Percentiles rank a stretch among this genome's conserved stretches.
These are phyloP conservation scores for Zygosaccharomyces rouxii DNA, from an alignment of 805 yeast species.

Conservation along the genomic window DNA sequence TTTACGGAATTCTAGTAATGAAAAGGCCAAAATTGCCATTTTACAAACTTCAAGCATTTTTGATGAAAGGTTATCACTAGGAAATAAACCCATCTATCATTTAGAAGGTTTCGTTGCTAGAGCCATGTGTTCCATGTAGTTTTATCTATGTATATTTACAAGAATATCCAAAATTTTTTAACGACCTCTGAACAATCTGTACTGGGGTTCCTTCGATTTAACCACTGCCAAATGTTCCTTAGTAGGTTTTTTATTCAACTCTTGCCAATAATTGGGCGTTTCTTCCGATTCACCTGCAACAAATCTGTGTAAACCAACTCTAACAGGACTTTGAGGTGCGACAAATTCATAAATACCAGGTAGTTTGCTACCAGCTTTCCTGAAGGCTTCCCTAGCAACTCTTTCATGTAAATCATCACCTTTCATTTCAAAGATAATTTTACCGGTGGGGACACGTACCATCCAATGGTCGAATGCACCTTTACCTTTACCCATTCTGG, in stretches of 20 bases:
- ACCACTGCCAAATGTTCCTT: conserved; percentile 55
- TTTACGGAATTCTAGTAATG: conserved; percentile 30
- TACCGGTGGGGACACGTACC: conserved; percentile 92
- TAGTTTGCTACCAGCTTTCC: conserved; percentile 85
- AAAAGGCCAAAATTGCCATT: conserved; percentile 40
- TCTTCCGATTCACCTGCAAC: conserved; percentile 38
- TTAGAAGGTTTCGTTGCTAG: conserved; percentile 90
- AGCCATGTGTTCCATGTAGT: conserved; percentile 64
- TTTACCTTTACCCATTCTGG: conserved; percentile 99
- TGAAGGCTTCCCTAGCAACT: conserved; percentile 83
- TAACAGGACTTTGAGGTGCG: conserved; percentile 54
- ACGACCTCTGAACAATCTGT: conserved; percentile 59
- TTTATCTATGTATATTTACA: conserved; percentile 12
- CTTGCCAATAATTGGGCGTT: conserved; percentile 49
- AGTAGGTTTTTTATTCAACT: conserved; percentile 56
- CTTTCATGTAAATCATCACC: conserved; percentile 77
- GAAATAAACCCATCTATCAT: conserved; percentile 87
- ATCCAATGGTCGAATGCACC: conserved; percentile 98
- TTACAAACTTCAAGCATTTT: conserved; percentile 59
- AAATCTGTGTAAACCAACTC: conserved; percentile 64
- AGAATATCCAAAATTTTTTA: conserved; percentile 25
- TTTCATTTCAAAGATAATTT: conserved; percentile 77
- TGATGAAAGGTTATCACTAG: conserved; percentile 84
- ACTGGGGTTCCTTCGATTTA: conserved; percentile 48
- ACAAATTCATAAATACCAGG: conserved; percentile 92